Base-by-base conservation (phyloP, 2,329 filamentous ascomycete species). In the Aspergillus pseudoglaucus region DNA sequence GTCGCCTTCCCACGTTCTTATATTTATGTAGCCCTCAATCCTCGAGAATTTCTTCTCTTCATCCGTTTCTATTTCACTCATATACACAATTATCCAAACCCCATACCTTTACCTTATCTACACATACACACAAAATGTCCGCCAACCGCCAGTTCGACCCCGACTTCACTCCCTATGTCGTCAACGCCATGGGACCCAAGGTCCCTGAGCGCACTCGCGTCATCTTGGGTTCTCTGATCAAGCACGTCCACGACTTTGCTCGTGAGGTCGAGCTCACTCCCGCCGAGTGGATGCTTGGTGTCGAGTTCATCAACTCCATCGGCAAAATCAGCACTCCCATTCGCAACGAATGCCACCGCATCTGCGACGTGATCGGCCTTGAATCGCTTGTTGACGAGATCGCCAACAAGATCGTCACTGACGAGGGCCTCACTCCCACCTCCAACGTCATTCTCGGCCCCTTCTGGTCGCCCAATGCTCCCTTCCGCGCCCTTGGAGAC, bases 301-400 rank as follows among this genome's bases (percentile, higher is more conserved):
- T 90, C 47, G 77, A 85, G 60, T 89, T 85, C 64, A 72, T 90
- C 71, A 90, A 90, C 74, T 77, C 80, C 41, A 79, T 88, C 52
- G 86, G 87, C 52, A 81, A 87, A 68, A 79, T 82, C 57, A 85
- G 79, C 54, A 78, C 78, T 47, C 78, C 79, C 63, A 84, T 80
- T 57, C 76, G 87, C 49, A 89, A 90, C 67, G 87, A 90, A 72
- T 79, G 83, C 44, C 83, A 86, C 69, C 78, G 85, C 47, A 75
- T 90, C 20, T 87, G 77, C 47, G 86, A 90, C 63, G 79, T 90
- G 38, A 75, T 89, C 37, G 87, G 86, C 17, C 75, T 90, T 18
- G 87, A 90, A 61, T 75, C 75, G 61, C 79, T 87, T n/a, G 86
- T 90, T 42, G 87, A 90, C 64, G 85, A 90, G 64, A 90, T 91